Conservation (phyloP, 2,329 filamentous ascomycete genomes). For the Cladorrhinum sp. region DNA sequence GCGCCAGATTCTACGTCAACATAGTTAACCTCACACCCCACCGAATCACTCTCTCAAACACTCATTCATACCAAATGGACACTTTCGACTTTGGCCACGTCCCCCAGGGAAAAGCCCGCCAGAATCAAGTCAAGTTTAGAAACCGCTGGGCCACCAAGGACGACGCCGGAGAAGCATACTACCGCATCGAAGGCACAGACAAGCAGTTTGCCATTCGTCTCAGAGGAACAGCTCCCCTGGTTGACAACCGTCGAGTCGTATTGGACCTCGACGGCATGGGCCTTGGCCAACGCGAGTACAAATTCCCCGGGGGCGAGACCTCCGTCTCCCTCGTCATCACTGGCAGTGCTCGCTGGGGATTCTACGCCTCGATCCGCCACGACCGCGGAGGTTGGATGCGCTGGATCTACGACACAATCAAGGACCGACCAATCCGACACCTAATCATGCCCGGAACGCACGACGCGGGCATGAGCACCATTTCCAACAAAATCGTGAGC, state of each 20-base stretch:
- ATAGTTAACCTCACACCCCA: slow-evolving; percentile 37
- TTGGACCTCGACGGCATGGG: slow-evolving; percentile 33
- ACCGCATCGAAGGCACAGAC: slow-evolving; percentile 30
- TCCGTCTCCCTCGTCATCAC: slow-evolving; percentile 36
- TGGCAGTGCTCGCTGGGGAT: slow-evolving; percentile 34
- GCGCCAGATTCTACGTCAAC: slow-evolving; percentile 31
- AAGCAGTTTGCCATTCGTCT: slow-evolving; percentile 32
- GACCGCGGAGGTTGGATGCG: slow-evolving; percentile 34
- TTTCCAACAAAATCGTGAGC: slow-evolving; percentile 34
- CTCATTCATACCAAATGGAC: slow-evolving; percentile 34
- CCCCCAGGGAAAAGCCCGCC: slow-evolving; percentile 32
- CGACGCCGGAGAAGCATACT: slow-evolving; percentile 34
- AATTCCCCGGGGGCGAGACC: slow-evolving; percentile 31
- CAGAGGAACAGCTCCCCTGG: slow-evolving; percentile 31
- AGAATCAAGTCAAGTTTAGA: slow-evolving; percentile 32
- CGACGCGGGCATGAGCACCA: slow-evolving; percentile 47
- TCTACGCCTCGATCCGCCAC: slow-evolving; percentile 31
- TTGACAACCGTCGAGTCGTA: slow-evolving; percentile 29
- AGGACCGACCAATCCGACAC: slow-evolving; percentile 40
- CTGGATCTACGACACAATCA: slow-evolving; percentile 33
- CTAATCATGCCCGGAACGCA: slow-evolving; percentile 48
- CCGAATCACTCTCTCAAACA: slow-evolving; percentile 28
- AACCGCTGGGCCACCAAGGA: slow-evolving; percentile 17
- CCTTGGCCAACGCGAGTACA: slow-evolving; percentile 34
- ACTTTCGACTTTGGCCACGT: slow-evolving; percentile 34